Evolutionary conservation across 306 rosid genomes (phyloP).

Genomic region (Glycine tomentella): DNA sequence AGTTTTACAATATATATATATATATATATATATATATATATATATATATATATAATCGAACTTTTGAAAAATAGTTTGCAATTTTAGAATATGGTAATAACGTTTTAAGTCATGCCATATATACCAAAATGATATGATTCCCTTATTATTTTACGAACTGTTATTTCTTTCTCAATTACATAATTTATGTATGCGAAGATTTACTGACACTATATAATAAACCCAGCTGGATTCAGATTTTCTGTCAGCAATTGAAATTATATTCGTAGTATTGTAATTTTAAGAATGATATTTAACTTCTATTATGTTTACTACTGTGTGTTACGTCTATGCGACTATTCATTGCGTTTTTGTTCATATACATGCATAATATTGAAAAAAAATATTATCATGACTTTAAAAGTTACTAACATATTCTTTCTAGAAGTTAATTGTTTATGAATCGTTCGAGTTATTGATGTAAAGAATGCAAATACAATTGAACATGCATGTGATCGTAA

Average conservation of each 20-base stretch:
- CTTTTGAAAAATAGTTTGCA: neutral
- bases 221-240: neutral
- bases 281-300: neutral
- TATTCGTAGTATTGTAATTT: neutral
- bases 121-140: neutral
- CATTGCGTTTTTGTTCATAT: neutral
- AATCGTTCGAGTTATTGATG: neutral
- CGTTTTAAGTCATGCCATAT: neutral
- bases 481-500: too few species aligned
- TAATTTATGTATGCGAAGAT: neutral
- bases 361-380: neutral
- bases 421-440: neutral
- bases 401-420: neutral
- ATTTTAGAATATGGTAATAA: neutral
- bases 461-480: neutral
- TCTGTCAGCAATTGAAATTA: neutral
- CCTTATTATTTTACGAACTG: neutral
- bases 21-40: too few species aligned
- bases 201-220: neutral
- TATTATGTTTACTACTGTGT: neutral
- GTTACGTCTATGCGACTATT: neutral
- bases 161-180: neutral
- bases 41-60: too few species aligned
- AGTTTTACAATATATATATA: too few species aligned
- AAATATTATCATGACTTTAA: neutral